These are phyloP conservation scores for Tetracladium setigerum DNA, from an alignment of 495 filamentous ascomycete species.

Conservation along the genomic window DNA sequence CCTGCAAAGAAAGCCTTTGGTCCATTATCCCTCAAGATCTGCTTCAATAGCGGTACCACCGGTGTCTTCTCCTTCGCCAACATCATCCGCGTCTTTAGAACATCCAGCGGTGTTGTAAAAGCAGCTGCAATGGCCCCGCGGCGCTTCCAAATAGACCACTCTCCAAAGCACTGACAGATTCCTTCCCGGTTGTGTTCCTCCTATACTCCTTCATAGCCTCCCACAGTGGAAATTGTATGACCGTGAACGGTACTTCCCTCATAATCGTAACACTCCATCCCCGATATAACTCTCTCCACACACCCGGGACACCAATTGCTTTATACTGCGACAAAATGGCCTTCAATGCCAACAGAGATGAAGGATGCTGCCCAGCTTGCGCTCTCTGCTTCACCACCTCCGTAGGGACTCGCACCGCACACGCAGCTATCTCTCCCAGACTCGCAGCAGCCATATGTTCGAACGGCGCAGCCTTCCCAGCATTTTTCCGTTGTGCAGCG, in stretches of 20 bases:
- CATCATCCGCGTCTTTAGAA: conserved; percentile 96
- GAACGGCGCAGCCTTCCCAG: conserved; percentile 21
- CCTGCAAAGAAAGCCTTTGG: conserved; percentile 76
- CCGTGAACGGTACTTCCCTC: conserved; percentile 93
- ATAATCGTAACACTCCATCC: conserved; percentile 88
- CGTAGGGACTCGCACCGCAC: conserved; percentile 86
- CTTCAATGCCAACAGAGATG: conserved; percentile 52
- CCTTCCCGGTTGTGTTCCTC: conserved; percentile 21
- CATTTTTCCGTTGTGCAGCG: conserved; percentile 15
- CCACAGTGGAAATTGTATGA: conserved; percentile 96
- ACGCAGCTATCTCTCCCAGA: conserved; percentile 86
- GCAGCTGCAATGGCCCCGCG: conserved; percentile 82
- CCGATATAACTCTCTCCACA: conserved; percentile 80
- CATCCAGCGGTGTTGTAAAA: conserved; percentile 88
- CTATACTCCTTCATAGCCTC: conserved; percentile 70
- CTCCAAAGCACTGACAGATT: conserved; percentile 61
- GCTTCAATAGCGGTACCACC: conserved; percentile 49
- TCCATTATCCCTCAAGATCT: conserved; percentile 65
- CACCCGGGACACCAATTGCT: conserved; percentile 37
- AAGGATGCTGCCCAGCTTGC: conserved; percentile 68
- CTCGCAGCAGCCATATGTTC: conserved; percentile 84
- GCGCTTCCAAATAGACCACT: conserved; percentile 81
- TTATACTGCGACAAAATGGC: conserved; percentile 56
- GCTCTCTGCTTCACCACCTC: conserved; percentile 97
- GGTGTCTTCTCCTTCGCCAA: conserved; percentile 55